These are phyloP conservation scores for Metschnikowia corniflorae DNA, from an alignment of 805 yeast genomes.

Conservation along the genomic window DNA sequence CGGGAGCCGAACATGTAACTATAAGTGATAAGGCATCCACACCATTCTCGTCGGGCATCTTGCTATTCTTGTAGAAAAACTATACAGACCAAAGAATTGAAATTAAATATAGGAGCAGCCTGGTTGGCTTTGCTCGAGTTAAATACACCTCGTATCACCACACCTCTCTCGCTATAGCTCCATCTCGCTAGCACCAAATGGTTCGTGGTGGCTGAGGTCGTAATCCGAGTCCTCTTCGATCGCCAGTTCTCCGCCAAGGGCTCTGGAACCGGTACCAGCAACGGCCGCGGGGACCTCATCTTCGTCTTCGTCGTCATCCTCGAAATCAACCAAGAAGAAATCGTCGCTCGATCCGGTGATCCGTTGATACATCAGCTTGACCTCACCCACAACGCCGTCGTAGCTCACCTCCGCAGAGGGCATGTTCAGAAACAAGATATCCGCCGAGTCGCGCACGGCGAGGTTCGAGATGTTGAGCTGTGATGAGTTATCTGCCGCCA, in stretches of 20 bases:
- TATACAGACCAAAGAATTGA: too few species aligned
- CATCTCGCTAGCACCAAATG: slow-evolving; percentile 44
- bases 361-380: slow-evolving; percentile 65
- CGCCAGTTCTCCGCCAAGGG: slow-evolving; percentile 18
- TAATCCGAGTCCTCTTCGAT: slow-evolving; percentile 23
- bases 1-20: too few species aligned
- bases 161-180: slow-evolving; percentile 26
- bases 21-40: too few species aligned
- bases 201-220: slow-evolving; percentile 33
- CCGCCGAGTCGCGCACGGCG: slow-evolving; percentile 17
- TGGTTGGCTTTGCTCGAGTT: too few species aligned
- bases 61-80: too few species aligned
- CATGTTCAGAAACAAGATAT: slow-evolving; percentile 47
- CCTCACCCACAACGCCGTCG: slow-evolving; percentile 85
- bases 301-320: slow-evolving; percentile 74
- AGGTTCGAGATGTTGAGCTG: slow-evolving; percentile 23
- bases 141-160: too few species aligned
- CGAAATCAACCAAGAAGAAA: slow-evolving; percentile 94
- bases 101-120: too few species aligned
- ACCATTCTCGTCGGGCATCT: too few species aligned
- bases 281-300: slow-evolving; percentile 19
- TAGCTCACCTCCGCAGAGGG: slow-evolving; percentile 86
- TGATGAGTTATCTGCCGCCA: slow-evolving; percentile 24
- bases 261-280: slow-evolving; percentile 2
- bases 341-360: slow-evolving; percentile 94